Conservation (phyloP, 192 early-diverging fungal species). For the Mortierella antarctica region DNA sequence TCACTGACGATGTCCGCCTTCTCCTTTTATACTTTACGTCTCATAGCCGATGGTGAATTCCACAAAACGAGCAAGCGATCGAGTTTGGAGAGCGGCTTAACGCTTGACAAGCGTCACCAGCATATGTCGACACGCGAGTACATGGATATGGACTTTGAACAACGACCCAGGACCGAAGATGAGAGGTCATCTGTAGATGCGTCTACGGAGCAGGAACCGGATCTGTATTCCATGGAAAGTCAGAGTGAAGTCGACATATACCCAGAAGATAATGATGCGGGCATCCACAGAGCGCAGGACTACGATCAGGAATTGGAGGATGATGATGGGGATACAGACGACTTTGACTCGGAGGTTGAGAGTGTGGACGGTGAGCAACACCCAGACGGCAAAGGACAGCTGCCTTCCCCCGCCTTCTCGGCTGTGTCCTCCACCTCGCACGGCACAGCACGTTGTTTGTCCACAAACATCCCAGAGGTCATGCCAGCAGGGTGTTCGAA, state of each 20-base stretch:
- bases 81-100: constrained; percentile 2
- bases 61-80: constrained; percentile 13
- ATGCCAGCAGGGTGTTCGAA: not conserved
- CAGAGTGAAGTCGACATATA: constrained; percentile 23
- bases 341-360: constrained; percentile 1
- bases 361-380: constrained; percentile 1
- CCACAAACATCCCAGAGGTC: not conserved
- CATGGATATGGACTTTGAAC: not conserved
- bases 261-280: constrained; percentile 3
- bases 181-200: constrained; percentile 6
- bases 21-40: no score
- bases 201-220: constrained; percentile 14
- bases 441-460: not conserved
- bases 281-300: constrained; percentile 2
- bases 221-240: constrained; percentile 12
- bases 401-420: constrained; percentile 43
- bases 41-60: no score
- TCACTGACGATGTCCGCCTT: not conserved
- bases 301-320: not conserved
- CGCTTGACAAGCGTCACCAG: not conserved
- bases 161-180: not conserved
- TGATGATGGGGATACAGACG: constrained; percentile 23
- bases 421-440: not conserved
- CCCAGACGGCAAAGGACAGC: not conserved
- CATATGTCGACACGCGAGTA: not conserved